phyloP scores from a whole-genome alignment of 371 early-diverging fungal genomes.

The Lichtheimia hyalospora region DNA sequence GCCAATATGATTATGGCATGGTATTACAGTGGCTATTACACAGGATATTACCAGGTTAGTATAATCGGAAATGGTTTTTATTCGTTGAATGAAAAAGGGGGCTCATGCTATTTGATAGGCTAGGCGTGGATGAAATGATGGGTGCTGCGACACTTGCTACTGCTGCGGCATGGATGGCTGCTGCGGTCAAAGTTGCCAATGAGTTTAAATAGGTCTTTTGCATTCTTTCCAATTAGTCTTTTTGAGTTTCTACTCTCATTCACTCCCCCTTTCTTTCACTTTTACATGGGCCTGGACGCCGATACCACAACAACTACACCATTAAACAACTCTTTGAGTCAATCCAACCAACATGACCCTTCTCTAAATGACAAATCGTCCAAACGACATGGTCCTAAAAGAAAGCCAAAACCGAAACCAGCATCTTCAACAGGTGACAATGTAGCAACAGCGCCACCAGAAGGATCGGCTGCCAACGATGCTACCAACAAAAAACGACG shows the following conservation, averaged over 20 bases:
- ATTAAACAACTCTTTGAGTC: background rate
- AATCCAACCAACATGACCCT: background rate
- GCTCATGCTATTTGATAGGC: background rate
- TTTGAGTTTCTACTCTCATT: background rate
- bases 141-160: background rate
- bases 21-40: constrained; percentile 79
- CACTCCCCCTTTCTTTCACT: no score
- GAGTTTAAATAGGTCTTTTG: background rate
- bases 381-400: constrained; percentile 1
- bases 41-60: constrained; percentile 63
- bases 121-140: background rate
- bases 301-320: background rate
- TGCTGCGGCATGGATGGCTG: background rate
- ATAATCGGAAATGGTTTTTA: background rate
- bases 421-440: background rate
- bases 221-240: background rate
- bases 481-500: background rate
- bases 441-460: background rate
- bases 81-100: no score
- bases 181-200: background rate
- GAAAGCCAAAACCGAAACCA: constrained; percentile 6
- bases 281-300: no score
- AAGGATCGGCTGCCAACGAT: background rate
- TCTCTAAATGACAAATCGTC: background rate
- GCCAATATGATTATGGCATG: constrained; percentile 70